Evolutionary conservation across 2,329 filamentous ascomycete species (phyloP), one percentile per base, ranked within the genome.

Genomic region (Cladosporium sp.): DNA sequence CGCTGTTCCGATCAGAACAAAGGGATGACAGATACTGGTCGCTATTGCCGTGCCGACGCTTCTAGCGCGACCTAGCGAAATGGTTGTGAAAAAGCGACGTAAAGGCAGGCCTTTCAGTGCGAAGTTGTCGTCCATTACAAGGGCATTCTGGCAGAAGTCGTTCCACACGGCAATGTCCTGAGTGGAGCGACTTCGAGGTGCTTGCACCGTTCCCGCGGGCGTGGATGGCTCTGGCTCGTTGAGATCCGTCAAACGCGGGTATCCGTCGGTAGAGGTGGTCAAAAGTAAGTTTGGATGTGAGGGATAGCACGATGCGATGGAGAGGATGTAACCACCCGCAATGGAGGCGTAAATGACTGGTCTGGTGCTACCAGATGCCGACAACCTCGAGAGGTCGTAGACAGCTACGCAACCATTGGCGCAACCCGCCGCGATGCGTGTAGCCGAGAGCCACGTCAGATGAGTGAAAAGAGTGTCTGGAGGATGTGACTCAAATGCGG

Each of bases 381-480:
- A 66, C 58, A n/a, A 62, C 3, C 45, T 35, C 52, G 58, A 77
- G 70, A 75, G 55, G 60, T 75, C 79, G 75, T 79, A 86, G 22
- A 85, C 70, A 4, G 77, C 79, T 3, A 86, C 70, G 56, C 74
- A 80, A 3, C 84, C 84, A 62, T 83, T 79, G 7, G 83, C 78
- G 54, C 78, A 81, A 28, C 79, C 81, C 19, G 80, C 79, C 3
- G 78, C 78, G 54, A 87, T 70, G 37, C 82, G 77, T 13, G 73
- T 78, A 2, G 77, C 74, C 10, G 81, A 83, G 13, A 85, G 70
- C 82, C 83, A 87, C 17, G 78, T 71, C 12, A 86, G 61, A 59
- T 75, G 80, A 8, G 82, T 83, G 61, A 78, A 84, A 3, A 86
- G 66, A 2, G 80, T 80, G 50, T 75, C 66, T n/a, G 79, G 76